Evolutionary conservation across 2,329 filamentous ascomycete genomes (phyloP).

Genomic region (Diplodia mutila): DNA sequence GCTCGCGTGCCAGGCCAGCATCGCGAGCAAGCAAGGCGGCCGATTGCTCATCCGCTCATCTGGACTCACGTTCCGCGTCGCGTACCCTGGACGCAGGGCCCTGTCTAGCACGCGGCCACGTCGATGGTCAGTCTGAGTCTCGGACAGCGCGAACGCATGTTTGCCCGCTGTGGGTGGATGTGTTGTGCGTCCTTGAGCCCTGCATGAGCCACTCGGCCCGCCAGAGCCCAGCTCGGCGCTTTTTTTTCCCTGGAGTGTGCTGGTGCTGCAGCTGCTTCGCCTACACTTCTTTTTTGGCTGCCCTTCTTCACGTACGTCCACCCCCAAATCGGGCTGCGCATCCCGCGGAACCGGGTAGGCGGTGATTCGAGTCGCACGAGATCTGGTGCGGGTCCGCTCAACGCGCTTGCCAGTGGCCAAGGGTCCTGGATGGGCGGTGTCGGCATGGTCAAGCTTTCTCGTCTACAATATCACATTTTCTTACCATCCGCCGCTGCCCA

Average conservation of each 20-base stretch:
- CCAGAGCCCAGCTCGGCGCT: constrained; percentile 11
- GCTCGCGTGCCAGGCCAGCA: neutral
- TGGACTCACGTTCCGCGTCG: neutral
- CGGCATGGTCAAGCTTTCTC: constrained; percentile 14
- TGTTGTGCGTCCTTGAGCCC: constrained; percentile 12
- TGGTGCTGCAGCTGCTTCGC: neutral
- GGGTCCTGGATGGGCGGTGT: constrained; percentile 18
- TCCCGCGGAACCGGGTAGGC: constrained; percentile 22
- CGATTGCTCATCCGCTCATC: constrained; percentile 19
- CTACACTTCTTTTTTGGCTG: neutral
- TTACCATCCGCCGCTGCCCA: neutral
- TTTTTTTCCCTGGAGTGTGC: neutral
- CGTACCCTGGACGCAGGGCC: constrained; percentile 10
- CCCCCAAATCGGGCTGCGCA: constrained; percentile 15
- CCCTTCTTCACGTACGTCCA: constrained; percentile 9
- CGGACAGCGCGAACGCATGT: constrained; percentile 13
- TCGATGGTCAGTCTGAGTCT: constrained; percentile 6
- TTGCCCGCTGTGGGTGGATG: constrained; percentile 11
- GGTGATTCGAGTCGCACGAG: constrained; percentile 22
- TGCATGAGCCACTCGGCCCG: constrained; percentile 8
- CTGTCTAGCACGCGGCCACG: constrained; percentile 22
- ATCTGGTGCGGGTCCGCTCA: constrained; percentile 22
- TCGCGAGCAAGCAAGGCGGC: constrained; percentile 9
- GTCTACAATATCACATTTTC: neutral
- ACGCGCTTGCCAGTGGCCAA: neutral